Evolutionary conservation across 306 rosid genomes (phyloP).

Genomic region (Castanea sativa): DNA sequence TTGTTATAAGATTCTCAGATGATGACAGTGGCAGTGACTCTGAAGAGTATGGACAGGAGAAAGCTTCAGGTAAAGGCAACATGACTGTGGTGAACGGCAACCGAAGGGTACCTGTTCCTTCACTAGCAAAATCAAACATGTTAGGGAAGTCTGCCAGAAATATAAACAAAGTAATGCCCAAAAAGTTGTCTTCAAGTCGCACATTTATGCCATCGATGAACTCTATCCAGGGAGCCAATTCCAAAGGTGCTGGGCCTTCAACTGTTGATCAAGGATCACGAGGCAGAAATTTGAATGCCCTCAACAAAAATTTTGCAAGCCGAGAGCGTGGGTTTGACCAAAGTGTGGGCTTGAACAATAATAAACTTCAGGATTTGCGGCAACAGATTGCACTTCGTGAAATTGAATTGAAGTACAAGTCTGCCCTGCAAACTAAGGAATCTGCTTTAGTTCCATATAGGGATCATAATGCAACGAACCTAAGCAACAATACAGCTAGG

Average conservation of each 20-base stretch:
- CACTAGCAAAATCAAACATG: slow-evolving; percentile 44
- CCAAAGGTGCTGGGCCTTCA: slow-evolving; percentile 45
- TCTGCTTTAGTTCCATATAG: slow-evolving; percentile 38
- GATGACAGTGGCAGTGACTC: slow-evolving; percentile 85
- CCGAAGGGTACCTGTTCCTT: slow-evolving; percentile 47
- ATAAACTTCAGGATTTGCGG: slow-evolving; percentile 85
- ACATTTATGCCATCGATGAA: slow-evolving; percentile 40
- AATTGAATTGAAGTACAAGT: slow-evolving; percentile 75
- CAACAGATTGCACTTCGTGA: slow-evolving; percentile 90
- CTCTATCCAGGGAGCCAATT: slow-evolving; percentile 40
- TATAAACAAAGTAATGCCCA: slow-evolving; percentile 48
- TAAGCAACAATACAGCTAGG: slow-evolving; percentile 38
- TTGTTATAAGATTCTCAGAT: slow-evolving; percentile 92
- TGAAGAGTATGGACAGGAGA: slow-evolving; percentile 46
- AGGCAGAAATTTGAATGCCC: slow-evolving; percentile 40
- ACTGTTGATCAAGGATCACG: slow-evolving; percentile 52
- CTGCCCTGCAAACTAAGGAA: slow-evolving; percentile 70
- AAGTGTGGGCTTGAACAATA: slow-evolving; percentile 44
- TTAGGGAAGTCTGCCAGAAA: slow-evolving; percentile 33
- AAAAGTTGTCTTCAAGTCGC: slow-evolving; percentile 41
- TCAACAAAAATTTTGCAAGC: slow-evolving; percentile 37
- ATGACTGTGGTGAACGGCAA: slow-evolving; percentile 28
- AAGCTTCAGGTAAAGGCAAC: slow-evolving; percentile 34
- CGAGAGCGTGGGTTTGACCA: slow-evolving; percentile 51
- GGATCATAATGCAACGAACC: slow-evolving; percentile 42